These are phyloP conservation scores for Lentinula lateritia DNA, from an alignment of 768 basidiomycete species.

Conservation along the genomic window DNA sequence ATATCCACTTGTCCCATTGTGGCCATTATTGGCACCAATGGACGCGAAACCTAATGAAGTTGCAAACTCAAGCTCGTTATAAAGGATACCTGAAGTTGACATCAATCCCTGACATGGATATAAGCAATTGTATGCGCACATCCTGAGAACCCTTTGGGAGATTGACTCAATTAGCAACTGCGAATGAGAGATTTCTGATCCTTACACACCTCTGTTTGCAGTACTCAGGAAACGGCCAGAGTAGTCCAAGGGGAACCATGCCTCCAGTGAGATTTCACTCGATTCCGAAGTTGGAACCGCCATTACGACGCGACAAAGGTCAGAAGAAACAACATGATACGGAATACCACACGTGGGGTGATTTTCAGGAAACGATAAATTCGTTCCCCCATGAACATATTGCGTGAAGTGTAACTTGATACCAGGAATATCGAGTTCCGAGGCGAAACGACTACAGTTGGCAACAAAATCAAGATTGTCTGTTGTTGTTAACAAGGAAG, in stretches of 20 bases:
- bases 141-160: not conserved
- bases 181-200: not conserved
- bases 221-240: slow-evolving; percentile 8
- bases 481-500: not conserved
- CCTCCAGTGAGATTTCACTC: slow-evolving; percentile 8
- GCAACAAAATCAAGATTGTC: not conserved
- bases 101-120: not conserved
- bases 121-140: not conserved
- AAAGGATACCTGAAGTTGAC: not conserved
- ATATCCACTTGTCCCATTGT: not conserved
- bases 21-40: not conserved
- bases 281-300: slow-evolving; percentile 8
- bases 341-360: not conserved
- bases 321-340: not conserved
- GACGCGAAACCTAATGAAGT: not conserved
- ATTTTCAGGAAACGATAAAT: not conserved
- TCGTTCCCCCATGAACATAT: not conserved
- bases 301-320: slow-evolving; percentile 9
- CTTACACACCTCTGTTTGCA: slow-evolving; percentile 8
- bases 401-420: not conserved
- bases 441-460: not conserved
- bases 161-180: not conserved
- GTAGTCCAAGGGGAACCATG: slow-evolving; percentile 11
- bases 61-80: not conserved
- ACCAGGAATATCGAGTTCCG: not conserved